Percentiles rank a stretch among this genome's conserved stretches.
These are phyloP conservation scores for Hortaea sp. DNA, from an alignment of 2,329 filamentous ascomycete species.

Conservation along the genomic window DNA sequence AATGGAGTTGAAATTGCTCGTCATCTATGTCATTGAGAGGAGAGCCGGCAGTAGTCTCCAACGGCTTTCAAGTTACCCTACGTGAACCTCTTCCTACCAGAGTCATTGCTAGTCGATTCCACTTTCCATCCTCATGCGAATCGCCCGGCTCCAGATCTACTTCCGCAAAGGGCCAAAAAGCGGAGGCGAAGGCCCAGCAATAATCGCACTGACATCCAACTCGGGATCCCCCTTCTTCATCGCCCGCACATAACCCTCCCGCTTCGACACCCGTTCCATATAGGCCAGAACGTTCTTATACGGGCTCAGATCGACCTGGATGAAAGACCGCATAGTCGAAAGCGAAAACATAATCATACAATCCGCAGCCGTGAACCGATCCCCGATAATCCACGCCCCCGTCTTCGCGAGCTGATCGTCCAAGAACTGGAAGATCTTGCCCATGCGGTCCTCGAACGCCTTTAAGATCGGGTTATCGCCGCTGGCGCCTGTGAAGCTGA, in stretches of 20 bases:
- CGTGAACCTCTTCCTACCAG: too few species aligned
- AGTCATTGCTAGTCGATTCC: background rate
- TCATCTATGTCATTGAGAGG: constrained; percentile 66
- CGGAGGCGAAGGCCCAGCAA: constrained; percentile 14
- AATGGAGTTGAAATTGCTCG: constrained; percentile 67
- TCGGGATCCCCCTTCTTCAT: constrained; percentile 25
- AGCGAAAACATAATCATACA: constrained; percentile 53
- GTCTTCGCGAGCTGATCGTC: constrained; percentile 38
- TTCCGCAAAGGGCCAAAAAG: background rate
- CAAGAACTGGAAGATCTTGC: constrained; percentile 33
- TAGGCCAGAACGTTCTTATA: constrained; percentile 20
- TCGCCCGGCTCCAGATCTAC: background rate
- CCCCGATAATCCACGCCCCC: constrained; percentile 49
- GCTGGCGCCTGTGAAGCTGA: constrained; percentile 8
- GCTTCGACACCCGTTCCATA: constrained; percentile 15
- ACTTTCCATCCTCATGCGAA: background rate
- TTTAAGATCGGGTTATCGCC: constrained; percentile 20
- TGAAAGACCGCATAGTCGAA: constrained; percentile 45
- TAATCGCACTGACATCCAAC: constrained; percentile 14
- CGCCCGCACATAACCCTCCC: constrained; percentile 21
- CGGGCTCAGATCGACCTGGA: constrained; percentile 10
- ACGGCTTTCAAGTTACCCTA: too few species aligned
- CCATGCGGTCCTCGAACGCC: constrained; percentile 26
- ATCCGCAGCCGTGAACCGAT: constrained; percentile 55
- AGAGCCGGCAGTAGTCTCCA: constrained; percentile 10